These are phyloP conservation scores for Sutorius eximius DNA, from an alignment of 1,284 basidiomycete species.

Conservation along the genomic window DNA sequence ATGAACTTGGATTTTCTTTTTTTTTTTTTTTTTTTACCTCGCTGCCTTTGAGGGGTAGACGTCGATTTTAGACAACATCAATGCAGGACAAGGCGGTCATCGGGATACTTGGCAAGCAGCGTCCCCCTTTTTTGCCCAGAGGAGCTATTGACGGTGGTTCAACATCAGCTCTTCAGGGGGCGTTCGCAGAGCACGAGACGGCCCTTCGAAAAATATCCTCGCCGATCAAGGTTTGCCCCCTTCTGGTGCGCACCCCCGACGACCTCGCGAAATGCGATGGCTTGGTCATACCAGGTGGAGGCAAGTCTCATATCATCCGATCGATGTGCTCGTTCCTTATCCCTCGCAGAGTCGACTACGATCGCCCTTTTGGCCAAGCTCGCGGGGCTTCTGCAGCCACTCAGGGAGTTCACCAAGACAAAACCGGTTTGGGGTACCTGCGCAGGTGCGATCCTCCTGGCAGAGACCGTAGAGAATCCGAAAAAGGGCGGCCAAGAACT, in stretches of 20 bases:
- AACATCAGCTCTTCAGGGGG: slow-evolving; percentile 84
- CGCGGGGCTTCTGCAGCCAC: slow-evolving; percentile 77
- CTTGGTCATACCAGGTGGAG: slow-evolving; percentile 90
- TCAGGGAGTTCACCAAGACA: slow-evolving; percentile 65
- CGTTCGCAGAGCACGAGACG: slow-evolving; percentile 86
- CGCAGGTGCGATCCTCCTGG: slow-evolving; percentile 92
- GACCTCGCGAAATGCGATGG: slow-evolving; percentile 82
- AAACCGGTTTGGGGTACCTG: slow-evolving; percentile 96
- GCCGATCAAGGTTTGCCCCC: slow-evolving; percentile 45
- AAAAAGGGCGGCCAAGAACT: slow-evolving; percentile 90
- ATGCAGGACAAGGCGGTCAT: slow-evolving; percentile 25
- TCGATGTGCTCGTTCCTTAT: slow-evolving; percentile 3
- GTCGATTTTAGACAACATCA: not conserved
- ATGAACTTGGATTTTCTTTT: not conserved
- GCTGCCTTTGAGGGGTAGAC: not conserved
- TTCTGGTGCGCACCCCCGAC: slow-evolving; percentile 75
- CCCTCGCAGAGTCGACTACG: slow-evolving; percentile 79
- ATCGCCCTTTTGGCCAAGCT: slow-evolving; percentile 85
- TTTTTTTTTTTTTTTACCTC: not conserved
- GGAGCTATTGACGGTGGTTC: not conserved
- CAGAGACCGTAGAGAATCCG: slow-evolving; percentile 69
- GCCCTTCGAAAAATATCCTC: slow-evolving; percentile 62
- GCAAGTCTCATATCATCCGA: slow-evolving; percentile 36
- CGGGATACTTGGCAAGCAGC: slow-evolving; percentile 31
- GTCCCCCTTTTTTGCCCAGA: not conserved